Conservation (phyloP, 768 basidiomycete genomes). For the Tricholoma flavovirens region DNA sequence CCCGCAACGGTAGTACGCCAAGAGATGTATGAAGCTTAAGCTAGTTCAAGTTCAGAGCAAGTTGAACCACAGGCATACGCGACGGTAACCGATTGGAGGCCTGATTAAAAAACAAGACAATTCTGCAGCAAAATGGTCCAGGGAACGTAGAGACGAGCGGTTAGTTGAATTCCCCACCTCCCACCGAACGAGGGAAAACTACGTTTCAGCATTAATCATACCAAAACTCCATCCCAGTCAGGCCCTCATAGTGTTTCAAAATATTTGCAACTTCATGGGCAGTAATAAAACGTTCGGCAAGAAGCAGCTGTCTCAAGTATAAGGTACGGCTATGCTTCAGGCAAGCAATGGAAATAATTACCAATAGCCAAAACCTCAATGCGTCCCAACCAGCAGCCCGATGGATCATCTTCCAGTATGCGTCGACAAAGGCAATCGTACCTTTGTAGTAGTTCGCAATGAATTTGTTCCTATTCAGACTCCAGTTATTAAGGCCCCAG, state of each 20-base stretch:
- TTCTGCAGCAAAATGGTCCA: too few relatives aligned
- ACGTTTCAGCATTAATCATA: slow-evolving; percentile 19
- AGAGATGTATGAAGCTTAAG: too few relatives aligned
- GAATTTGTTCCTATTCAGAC: slow-evolving; percentile 41
- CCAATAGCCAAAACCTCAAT: slow-evolving; percentile 56
- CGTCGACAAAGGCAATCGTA: slow-evolving; percentile 46
- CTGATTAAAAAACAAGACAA: too few relatives aligned
- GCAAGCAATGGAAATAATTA: slow-evolving; percentile 15
- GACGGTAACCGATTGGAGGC: too few relatives aligned
- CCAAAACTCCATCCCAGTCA: slow-evolving; percentile 44
- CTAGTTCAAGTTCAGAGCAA: too few relatives aligned
- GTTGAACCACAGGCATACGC: too few relatives aligned
- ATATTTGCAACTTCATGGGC: slow-evolving; percentile 43
- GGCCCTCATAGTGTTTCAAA: slow-evolving; percentile 48
- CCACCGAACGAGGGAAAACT: too few relatives aligned
- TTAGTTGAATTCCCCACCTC: too few relatives aligned
- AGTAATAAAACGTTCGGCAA: slow-evolving; percentile 49
- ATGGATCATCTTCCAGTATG: slow-evolving; percentile 64
- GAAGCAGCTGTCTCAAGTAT: slow-evolving; percentile 38
- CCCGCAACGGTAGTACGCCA: too few relatives aligned
- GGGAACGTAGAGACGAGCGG: too few relatives aligned
- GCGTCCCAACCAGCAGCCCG: slow-evolving; percentile 64
- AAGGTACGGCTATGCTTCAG: neutral
- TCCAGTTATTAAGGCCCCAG: neutral
- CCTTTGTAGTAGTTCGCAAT: slow-evolving; percentile 51